These are phyloP conservation scores for Tremella yokohamensis DNA, from an alignment of 768 basidiomycete genomes.

Conservation along the genomic window DNA sequence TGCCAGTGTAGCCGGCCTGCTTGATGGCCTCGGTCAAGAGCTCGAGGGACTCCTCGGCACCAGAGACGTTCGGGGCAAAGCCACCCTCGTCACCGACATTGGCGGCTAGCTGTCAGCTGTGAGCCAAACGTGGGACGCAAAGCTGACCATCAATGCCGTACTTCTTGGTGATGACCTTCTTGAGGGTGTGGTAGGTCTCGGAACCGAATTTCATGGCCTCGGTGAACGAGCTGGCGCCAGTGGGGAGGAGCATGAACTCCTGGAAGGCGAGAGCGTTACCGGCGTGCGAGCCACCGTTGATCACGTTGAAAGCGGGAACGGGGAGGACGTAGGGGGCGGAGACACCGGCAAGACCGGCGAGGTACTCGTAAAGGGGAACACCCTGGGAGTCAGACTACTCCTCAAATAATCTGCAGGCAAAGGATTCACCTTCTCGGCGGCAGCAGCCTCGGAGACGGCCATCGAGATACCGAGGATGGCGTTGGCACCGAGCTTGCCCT, in stretches of 20 bases:
- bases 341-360: slow-evolving; percentile 91
- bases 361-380: slow-evolving; percentile 91
- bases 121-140: not conserved
- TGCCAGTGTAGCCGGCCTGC: slow-evolving; percentile 96
- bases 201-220: slow-evolving; percentile 97
- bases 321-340: slow-evolving; percentile 92
- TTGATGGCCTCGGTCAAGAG: slow-evolving; percentile 93
- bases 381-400: slow-evolving; percentile 52
- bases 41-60: slow-evolving; percentile 95
- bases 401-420: not conserved
- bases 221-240: slow-evolving; percentile 82
- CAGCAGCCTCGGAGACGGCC: slow-evolving; percentile 87
- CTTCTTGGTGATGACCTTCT: slow-evolving; percentile 98
- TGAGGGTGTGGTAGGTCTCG: slow-evolving; percentile 95
- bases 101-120: slow-evolving; percentile 61
- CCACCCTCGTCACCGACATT: slow-evolving; percentile 99
- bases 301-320: slow-evolving; percentile 93
- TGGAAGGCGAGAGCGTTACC: slow-evolving; percentile 99
- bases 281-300: slow-evolving; percentile 99
- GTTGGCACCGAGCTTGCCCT: slow-evolving; percentile 98
- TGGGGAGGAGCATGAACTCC: slow-evolving; percentile 99
- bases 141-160: slow-evolving; percentile 93
- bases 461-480: slow-evolving; percentile 98
- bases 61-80: slow-evolving; percentile 95
- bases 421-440: slow-evolving; percentile 69